phyloP scores from a whole-genome alignment of 2,329 filamentous ascomycete species.

The Stemphylium vesicarium region DNA sequence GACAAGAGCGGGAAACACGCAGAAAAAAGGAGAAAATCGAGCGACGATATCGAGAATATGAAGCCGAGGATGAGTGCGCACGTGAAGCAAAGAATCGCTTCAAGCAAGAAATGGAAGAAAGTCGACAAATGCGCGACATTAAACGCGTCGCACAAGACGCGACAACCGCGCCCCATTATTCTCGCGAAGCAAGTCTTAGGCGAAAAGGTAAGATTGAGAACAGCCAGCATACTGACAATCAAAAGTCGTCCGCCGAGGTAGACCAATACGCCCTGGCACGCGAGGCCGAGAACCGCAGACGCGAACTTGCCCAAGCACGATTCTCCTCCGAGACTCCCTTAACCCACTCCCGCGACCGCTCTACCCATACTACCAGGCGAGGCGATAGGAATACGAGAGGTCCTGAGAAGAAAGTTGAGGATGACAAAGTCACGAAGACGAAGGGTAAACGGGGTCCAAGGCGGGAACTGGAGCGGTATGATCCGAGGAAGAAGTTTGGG shows the following conservation, averaged over 20 bases:
- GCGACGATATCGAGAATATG: too few relatives aligned
- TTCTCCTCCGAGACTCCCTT: too few relatives aligned
- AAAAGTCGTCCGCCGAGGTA: not conserved
- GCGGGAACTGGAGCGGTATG: not conserved
- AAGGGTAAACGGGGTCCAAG: not conserved
- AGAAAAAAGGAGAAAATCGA: not conserved
- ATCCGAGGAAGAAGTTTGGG: not conserved
- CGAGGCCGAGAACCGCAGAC: not conserved
- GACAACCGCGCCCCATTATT: not conserved
- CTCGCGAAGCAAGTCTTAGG: not conserved
- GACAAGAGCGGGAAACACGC: not conserved
- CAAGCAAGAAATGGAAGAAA: not conserved
- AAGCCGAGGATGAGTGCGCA: not conserved
- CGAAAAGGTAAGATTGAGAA: not conserved
- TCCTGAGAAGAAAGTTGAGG: not conserved
- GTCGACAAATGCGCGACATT: not conserved
- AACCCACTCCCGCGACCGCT: not conserved
- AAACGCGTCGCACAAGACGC: not conserved
- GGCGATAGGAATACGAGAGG: not conserved
- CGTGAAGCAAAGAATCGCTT: not conserved
- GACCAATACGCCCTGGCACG: not conserved
- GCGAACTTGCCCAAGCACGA: not conserved
- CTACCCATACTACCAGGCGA: too few relatives aligned
- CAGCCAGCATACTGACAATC: not conserved
- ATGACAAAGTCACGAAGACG: not conserved